Base-by-base conservation (phyloP, 306 rosid species). In the Cucumis cinereus region DNA sequence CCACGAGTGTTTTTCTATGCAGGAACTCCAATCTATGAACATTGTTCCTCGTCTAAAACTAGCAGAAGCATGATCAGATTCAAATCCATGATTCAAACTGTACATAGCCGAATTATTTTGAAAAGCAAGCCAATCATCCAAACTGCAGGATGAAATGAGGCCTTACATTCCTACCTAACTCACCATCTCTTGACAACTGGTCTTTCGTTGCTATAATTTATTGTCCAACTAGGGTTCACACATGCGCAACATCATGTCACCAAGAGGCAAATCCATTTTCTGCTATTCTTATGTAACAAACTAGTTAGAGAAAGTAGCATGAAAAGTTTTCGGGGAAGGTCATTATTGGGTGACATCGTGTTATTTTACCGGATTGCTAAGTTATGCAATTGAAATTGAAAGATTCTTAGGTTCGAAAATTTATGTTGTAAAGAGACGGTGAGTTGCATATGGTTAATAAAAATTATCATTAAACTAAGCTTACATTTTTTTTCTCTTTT, bases 11-110 rank as follows among this genome's bases (percentile, higher is more conserved):
- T 70, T 70, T 8, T 75, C 16, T 61, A 81, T 87, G 63, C 89
- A 93, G 98, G 97, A 94, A 79, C 96, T 91, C 77, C 98, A 94
- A 69, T 91, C 95, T 28, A 93, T 90, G 96, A 94, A 91, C 70
- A 88, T 89, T 56, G 98, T 89, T 69, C 97, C 97, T 19, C 97
- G 97, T 68, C 79, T 89, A 77, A 88, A 86, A 72, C 84, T 91
- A 54, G 91, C 84, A 2, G 96, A 93, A 64, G 91, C 91, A 8
- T 76, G 79, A 76, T 60, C 40, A 15, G 40, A 55, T 45, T 69
- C 57, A 16, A 70, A 22, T 17, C 20, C 56, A 13, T 23, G 58
- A 45, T 47, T 70, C 40, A 70, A 55, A 14, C 55, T 14, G 33
- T 70, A 47, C 19, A 70, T 47, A 47, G 15, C 9, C 3, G 3